Base-by-base conservation (phyloP, 495 filamentous ascomycete genomes). In the Letharia columbiana region DNA sequence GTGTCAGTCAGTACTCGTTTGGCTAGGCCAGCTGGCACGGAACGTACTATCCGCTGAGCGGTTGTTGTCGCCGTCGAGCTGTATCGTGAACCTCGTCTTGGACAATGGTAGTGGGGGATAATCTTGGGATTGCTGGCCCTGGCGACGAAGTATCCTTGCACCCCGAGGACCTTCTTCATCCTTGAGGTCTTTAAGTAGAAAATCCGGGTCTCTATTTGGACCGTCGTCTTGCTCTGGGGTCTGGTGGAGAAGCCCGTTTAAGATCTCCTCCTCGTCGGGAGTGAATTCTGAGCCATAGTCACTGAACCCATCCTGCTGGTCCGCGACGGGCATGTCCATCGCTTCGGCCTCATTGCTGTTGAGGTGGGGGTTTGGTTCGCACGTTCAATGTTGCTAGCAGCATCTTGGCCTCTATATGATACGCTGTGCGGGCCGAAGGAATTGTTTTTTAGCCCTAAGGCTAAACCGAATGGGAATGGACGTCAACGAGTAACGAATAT, bases 221-320 rank as follows among this genome's bases (percentile, higher is more conserved):
- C 61, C 54, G 68, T 69, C 17, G 68, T 69, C 23, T 47, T 64
- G 69, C 66, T 60, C 74, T 40, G 66, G 63, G 71, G 52, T 71
- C 75, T 74, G 75, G 49, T 61, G 73, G 71, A 86, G 75, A 23
- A 83, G 67, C 15, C 79, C 75, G 69, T 77, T 75, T 69, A 84
- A 57, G n/a, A 83, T 67, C 45, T 75, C 75, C 67, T 84, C 79
- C 71, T 91, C 88, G 60, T 87, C 87, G 15, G 78, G 74, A 0
- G 85, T 84, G 67, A 91, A 86, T 64, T 90, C 87, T 40, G 87
- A 90, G 35, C 87, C 88, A 79, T 91, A 92, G 65, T 90, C 86
- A 70, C 81, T 86, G 67, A 77, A 76, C 67, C 60, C 72, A 62
- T 80, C 78, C 23, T 68, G 7, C 37, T 68, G 66, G 40, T 45